A percentile compares a stretch with the other conserved stretches of the same genome.
Evolutionary conservation across 305 asterid species (phyloP).

Genomic region (Fraxinus xanthoxyloides): DNA sequence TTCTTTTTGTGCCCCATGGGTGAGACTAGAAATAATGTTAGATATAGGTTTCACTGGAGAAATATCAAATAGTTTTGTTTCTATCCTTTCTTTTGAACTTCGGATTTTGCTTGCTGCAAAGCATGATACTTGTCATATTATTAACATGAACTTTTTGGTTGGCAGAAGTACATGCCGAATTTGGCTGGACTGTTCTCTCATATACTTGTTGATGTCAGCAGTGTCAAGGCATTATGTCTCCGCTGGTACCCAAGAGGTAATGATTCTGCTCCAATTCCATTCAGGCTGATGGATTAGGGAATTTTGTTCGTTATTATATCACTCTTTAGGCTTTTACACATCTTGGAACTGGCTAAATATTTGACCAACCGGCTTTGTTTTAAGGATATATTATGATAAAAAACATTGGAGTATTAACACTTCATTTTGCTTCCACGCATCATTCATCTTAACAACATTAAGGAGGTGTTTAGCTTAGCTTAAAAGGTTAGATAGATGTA

Average conservation of each 20-base stretch:
- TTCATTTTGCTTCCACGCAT: neutral
- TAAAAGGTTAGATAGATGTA: too few relatives aligned
- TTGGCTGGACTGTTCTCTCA: conserved; percentile 87
- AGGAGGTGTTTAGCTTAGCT: neutral
- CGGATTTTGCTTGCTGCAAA: neutral
- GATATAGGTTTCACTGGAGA: neutral
- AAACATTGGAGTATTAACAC: neutral
- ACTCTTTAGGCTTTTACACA: too few relatives aligned
- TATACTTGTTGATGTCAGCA: conserved; percentile 91
- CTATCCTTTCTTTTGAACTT: neutral
- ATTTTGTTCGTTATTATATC: neutral
- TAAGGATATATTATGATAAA: neutral
- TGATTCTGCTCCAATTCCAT: conserved; percentile 11
- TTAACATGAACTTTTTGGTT: conserved; percentile 15
- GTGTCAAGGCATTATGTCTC: conserved; percentile 68
- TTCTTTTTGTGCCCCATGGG: neutral
- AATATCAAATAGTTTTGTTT: neutral
- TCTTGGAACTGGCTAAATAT: too few relatives aligned
- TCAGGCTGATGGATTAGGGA: neutral
- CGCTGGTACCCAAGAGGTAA: conserved; percentile 96
- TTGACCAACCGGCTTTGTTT: neutral
- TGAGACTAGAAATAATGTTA: neutral
- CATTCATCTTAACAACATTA: neutral
- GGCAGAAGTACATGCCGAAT: conserved; percentile 89
- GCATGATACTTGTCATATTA: conserved; percentile 5